Base-by-base conservation (phyloP, 352 stramenopile species). In the Blastocystis sp. region DNA sequence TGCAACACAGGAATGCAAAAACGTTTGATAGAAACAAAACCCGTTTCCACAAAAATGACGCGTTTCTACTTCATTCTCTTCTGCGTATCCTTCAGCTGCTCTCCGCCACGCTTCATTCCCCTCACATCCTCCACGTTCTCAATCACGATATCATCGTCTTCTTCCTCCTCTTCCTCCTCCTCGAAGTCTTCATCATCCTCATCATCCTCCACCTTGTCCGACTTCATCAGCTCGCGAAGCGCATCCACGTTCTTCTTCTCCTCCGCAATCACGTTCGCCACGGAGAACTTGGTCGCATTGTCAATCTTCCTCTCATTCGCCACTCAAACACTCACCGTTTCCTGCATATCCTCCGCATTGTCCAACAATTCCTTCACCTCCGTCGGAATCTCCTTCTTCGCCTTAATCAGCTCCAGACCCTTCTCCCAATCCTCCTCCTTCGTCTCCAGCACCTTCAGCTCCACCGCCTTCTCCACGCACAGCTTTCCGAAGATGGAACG, bases 151-250 rank as follows among this genome's bases (percentile, higher is more conserved):
- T 67, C 74, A 14, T 64, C 74, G 14, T 84, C 74, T 1, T 84
- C 74, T 2, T 84, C 74, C 48, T 56, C 48, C 48, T 84, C 74
- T 21, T 81, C 71, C 23, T 84, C 74, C 34, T 84, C 74, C 10
- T 67, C 52, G 4, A 59, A 34, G 0, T 59, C 41, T 2, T 70
- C 59, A 0, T 84, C 74, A 7, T 84, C 74, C 3, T 84, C 60
- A 1, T 84, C 74, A 40, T 84, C 74, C 2, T 52, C 74, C 28
- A 69, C 52, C 23, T 70, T 14, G 14, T 84, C 34, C 41, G 40
- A 43, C 43, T 45, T n/a, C 59, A 84, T 66, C 52, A 69, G 34
- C 23, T 84, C 56, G 34, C 70, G 70, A 41, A 84, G 48, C 53
- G 40, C 45, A 62, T n/a, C n/a, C 53, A 84, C 74, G 40, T 69